These are phyloP conservation scores for Luffa aegyptiaca DNA, from an alignment of 306 rosid genomes.

Conservation along the genomic window DNA sequence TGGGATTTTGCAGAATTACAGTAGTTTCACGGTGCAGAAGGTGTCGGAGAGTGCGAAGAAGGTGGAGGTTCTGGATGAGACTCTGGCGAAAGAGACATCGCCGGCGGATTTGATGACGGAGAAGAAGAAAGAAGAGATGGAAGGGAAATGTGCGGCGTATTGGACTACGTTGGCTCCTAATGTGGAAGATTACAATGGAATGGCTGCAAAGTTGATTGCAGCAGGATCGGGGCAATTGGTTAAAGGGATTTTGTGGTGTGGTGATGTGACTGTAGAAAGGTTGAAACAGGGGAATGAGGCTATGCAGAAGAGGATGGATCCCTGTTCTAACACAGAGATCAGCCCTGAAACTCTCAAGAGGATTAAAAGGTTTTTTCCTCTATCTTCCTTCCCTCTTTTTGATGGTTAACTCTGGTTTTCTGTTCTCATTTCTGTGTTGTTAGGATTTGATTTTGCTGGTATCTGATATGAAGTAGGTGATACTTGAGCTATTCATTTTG, in stretches of 20 bases:
- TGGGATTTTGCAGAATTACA: slow-evolving; percentile 28
- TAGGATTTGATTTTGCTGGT: background rate
- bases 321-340: slow-evolving; percentile 36
- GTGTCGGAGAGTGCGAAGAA: slow-evolving; percentile 59
- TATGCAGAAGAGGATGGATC: slow-evolving; percentile 56
- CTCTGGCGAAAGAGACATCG: slow-evolving; percentile 52
- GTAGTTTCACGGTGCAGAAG: slow-evolving; percentile 58
- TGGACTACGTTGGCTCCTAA: slow-evolving; percentile 98
- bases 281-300: slow-evolving; percentile 71
- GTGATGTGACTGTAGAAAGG: slow-evolving; percentile 86
- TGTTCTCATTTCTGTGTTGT: background rate
- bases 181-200: slow-evolving; percentile 81
- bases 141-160: slow-evolving; percentile 56
- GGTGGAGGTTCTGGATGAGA: slow-evolving; percentile 51
- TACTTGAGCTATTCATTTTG: no score
- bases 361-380: slow-evolving; percentile 49
- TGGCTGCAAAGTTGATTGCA: slow-evolving; percentile 61
- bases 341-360: slow-evolving; percentile 70
- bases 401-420: background rate
- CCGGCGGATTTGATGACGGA: slow-evolving; percentile 52
- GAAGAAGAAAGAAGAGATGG: slow-evolving; percentile 65
- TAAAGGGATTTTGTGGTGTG: slow-evolving; percentile 89
- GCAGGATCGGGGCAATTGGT: slow-evolving; percentile 67
- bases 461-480: background rate
- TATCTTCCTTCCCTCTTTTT: background rate